Evolutionary conservation across 225 moss, liverwort and hornwort genomes (phyloP).

Genomic region (Climacium dendroides): DNA sequence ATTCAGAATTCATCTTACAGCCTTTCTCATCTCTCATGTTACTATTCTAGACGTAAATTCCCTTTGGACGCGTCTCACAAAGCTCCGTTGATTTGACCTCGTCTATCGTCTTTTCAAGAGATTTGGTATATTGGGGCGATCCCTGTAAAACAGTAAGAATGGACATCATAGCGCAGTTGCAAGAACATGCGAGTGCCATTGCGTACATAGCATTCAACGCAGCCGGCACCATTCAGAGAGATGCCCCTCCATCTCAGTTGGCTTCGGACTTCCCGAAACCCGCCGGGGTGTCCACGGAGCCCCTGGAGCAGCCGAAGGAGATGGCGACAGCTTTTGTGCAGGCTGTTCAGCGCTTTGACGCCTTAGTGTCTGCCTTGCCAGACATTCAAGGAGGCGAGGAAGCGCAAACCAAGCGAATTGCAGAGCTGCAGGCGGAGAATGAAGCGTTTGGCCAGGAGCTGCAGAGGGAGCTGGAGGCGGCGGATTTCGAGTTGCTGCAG

Average conservation of each 20-base stretch:
- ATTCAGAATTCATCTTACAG: not conserved
- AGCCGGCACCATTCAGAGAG: conserved; percentile 81
- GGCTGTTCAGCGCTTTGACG: conserved; percentile 79
- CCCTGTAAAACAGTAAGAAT: not conserved
- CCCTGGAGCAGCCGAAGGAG: conserved; percentile 59
- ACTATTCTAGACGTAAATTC: not conserved
- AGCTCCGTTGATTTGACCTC: not conserved
- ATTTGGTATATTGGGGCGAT: not conserved
- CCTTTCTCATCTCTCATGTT: not conserved
- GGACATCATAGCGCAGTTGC: conserved; percentile 54
- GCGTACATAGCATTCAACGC: conserved; percentile 86
- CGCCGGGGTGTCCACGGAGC: conserved; percentile 26
- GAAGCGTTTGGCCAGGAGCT: conserved; percentile 77
- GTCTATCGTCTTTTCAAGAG: not conserved
- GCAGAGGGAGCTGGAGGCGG: conserved; percentile 67
- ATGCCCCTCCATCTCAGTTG: conserved; percentile 69
- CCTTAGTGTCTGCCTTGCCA: conserved; percentile 74
- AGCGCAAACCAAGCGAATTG: conserved; percentile 67
- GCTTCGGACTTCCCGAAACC: conserved; percentile 72
- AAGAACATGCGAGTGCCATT: conserved; percentile 71
- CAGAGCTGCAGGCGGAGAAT: conserved; percentile 80
- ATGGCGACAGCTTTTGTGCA: conserved; percentile 74
- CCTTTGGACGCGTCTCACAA: not conserved
- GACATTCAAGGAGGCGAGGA: conserved; percentile 78
- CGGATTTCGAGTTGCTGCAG: conserved; percentile 60